These are phyloP conservation scores for Camelina neglecta DNA, from an alignment of 345 rosid genomes.

Conservation along the genomic window DNA sequence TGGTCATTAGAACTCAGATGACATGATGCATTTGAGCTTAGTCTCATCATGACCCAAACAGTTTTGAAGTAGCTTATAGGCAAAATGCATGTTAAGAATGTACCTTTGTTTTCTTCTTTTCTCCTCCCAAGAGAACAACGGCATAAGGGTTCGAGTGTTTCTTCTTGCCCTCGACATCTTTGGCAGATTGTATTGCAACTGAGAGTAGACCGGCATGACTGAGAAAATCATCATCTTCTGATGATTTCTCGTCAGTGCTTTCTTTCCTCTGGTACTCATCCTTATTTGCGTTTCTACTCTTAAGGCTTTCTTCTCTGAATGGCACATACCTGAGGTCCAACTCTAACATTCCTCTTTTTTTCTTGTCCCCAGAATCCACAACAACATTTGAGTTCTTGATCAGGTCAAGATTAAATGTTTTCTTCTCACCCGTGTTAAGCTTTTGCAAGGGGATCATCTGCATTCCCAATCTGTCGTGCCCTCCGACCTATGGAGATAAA, in stretches of 20 bases:
- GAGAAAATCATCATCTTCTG: slow-evolving; percentile 48
- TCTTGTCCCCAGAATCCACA: slow-evolving; percentile 56
- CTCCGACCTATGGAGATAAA: slow-evolving; percentile 59
- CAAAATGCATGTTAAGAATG: slow-evolving; percentile 13
- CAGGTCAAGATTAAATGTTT: slow-evolving; percentile 62
- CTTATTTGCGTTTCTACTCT: slow-evolving; percentile 33
- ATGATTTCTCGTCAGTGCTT: slow-evolving; percentile 43
- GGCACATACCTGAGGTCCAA: slow-evolving; percentile 69
- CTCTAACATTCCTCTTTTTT: slow-evolving; percentile 59
- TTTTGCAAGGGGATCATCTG: slow-evolving; percentile 64
- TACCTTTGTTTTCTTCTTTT: slow-evolving; percentile 75
- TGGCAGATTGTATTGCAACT: slow-evolving; percentile 62
- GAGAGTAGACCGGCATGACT: slow-evolving; percentile 68
- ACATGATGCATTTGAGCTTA: slow-evolving; percentile 7
- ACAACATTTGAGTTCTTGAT: slow-evolving; percentile 56
- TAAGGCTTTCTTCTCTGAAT: slow-evolving; percentile 62
- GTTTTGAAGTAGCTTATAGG: not conserved
- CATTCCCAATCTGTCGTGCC: slow-evolving; percentile 76
- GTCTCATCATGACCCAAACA: slow-evolving; percentile 10
- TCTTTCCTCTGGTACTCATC: slow-evolving; percentile 44
- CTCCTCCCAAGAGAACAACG: slow-evolving; percentile 65
- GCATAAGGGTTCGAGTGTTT: slow-evolving; percentile 70
- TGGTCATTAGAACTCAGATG: not conserved
- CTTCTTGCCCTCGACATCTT: slow-evolving; percentile 68
- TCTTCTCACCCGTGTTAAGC: slow-evolving; percentile 55